These are phyloP conservation scores for Epichloe aotearoae DNA, from an alignment of 2,329 filamentous ascomycete genomes.

Conservation along the genomic window DNA sequence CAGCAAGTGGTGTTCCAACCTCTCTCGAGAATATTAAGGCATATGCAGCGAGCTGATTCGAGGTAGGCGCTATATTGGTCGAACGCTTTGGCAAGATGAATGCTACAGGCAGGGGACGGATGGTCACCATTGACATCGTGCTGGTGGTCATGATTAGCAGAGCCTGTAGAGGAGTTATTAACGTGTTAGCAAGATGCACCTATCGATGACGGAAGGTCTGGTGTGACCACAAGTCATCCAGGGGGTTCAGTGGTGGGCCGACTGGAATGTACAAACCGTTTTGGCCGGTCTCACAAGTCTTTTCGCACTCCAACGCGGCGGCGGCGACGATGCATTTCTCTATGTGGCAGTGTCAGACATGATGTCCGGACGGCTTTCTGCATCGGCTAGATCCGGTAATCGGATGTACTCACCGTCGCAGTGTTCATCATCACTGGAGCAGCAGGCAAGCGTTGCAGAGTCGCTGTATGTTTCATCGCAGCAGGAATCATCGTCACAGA, in stretches of 20 bases:
- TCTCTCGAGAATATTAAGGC: slow-evolving; percentile 19
- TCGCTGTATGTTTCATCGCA: slow-evolving; percentile 7
- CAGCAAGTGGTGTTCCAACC: slow-evolving; percentile 17
- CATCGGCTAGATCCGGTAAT: neutral
- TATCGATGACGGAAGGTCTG: neutral
- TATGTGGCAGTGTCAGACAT: slow-evolving; percentile 6
- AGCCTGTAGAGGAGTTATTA: slow-evolving; percentile 2
- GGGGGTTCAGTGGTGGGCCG: neutral
- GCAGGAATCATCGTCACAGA: slow-evolving; percentile 9
- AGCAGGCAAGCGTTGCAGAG: slow-evolving; percentile 13
- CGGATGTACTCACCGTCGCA: slow-evolving; percentile 12
- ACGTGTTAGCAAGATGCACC: neutral
- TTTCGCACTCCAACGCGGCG: slow-evolving; percentile 18
- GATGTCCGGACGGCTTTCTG: neutral
- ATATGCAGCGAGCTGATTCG: slow-evolving; percentile 25
- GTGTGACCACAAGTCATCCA: neutral
- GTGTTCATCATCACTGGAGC: slow-evolving; percentile 13
- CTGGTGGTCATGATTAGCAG: slow-evolving; percentile 12
- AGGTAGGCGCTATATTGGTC: slow-evolving; percentile 22
- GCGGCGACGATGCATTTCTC: slow-evolving; percentile 20
- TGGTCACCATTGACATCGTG: slow-evolving; percentile 16
- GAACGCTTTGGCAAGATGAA: slow-evolving; percentile 20
- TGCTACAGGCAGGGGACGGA: slow-evolving; percentile 15
- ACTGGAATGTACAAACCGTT: slow-evolving; percentile 11
- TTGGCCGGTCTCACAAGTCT: slow-evolving; percentile 14